Percentiles rank a stretch among this genome's conserved stretches.
These are phyloP conservation scores for Xylariomycetidae sp. DNA, from an alignment of 2,329 filamentous ascomycete genomes.

Conservation along the genomic window DNA sequence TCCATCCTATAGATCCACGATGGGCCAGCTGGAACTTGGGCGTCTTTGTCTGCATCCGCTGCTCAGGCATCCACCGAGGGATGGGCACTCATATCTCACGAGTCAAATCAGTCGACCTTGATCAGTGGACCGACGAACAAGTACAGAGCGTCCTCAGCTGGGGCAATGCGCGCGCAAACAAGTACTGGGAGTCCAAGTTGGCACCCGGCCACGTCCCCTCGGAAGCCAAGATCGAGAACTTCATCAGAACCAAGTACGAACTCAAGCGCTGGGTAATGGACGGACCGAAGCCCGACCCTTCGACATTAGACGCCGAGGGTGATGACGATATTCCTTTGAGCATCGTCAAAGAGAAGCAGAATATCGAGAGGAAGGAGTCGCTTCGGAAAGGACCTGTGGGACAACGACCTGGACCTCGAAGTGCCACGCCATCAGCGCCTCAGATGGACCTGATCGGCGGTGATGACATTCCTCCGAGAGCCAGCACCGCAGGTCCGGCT, in stretches of 20 bases:
- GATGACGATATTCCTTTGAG: slow-evolving; percentile 73
- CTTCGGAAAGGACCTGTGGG: slow-evolving; percentile 54
- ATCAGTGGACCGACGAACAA: slow-evolving; percentile 98
- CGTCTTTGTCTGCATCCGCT: slow-evolving; percentile 95
- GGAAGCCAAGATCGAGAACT: slow-evolving; percentile 98
- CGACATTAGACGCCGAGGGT: slow-evolving; percentile 72
- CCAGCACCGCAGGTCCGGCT: slow-evolving; percentile 67
- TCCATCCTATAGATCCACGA: slow-evolving; percentile 68
- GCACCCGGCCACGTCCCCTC: slow-evolving; percentile 87
- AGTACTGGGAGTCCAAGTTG: slow-evolving; percentile 97
- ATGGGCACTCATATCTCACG: slow-evolving; percentile 99
- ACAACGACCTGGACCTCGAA: slow-evolving; percentile 31
- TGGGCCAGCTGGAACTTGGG: slow-evolving; percentile 99
- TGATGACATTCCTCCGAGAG: slow-evolving; percentile 60
- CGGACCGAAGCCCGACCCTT: slow-evolving; percentile 87
- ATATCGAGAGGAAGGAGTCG: slow-evolving; percentile 53
- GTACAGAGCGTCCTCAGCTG: slow-evolving; percentile 88
- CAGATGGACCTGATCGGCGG: slow-evolving; percentile 80
- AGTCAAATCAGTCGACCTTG: slow-evolving; percentile 96
- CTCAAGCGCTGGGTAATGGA: slow-evolving; percentile 99
- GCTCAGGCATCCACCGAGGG: slow-evolving; percentile 94
- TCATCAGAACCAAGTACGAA: slow-evolving; percentile 98
- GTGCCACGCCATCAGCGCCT: slow-evolving; percentile 34
- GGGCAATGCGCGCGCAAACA: slow-evolving; percentile 95
- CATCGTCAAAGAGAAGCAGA: slow-evolving; percentile 61